Evolutionary conservation across 2,329 filamentous ascomycete species (phyloP).

Genomic region (Arthrobotrys entomopaga): DNA sequence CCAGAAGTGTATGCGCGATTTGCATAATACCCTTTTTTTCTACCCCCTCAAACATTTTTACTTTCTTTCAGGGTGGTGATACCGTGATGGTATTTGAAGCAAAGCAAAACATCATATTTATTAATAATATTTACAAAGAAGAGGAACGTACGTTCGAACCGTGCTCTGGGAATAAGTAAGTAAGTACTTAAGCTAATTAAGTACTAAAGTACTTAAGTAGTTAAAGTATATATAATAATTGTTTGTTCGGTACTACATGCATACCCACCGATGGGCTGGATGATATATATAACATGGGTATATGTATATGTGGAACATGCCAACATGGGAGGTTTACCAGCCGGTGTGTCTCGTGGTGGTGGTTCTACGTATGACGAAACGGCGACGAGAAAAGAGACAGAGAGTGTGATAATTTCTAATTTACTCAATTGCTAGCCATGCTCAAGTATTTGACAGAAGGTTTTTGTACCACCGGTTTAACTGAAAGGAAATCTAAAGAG

Average conservation of each 20-base stretch:
- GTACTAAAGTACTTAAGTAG: no score
- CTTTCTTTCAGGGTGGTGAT: background rate
- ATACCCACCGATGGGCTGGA: background rate
- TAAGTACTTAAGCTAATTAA: no score
- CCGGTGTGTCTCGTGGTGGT: slow-evolving; percentile 45
- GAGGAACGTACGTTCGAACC: no score
- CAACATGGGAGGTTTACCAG: background rate
- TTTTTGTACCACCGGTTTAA: no score
- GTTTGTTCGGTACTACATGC: background rate
- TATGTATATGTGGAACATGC: slow-evolving; percentile 19
- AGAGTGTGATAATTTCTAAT: no score
- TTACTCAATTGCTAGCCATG: no score
- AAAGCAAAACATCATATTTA: background rate
- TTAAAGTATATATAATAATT: background rate
- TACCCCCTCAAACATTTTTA: background rate
- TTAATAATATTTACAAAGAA: no score
- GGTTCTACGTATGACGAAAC: no score
- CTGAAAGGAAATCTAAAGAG: no score
- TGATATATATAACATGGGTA: background rate
- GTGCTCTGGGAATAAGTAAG: no score
- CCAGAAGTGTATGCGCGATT: slow-evolving; percentile 54
- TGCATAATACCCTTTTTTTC: slow-evolving; percentile 39
- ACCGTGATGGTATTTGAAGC: background rate
- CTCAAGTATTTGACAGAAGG: no score
- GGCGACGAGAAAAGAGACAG: no score